Evolutionary conservation across 805 yeast species (phyloP).

Genomic region (Yamadazyma olivae): DNA sequence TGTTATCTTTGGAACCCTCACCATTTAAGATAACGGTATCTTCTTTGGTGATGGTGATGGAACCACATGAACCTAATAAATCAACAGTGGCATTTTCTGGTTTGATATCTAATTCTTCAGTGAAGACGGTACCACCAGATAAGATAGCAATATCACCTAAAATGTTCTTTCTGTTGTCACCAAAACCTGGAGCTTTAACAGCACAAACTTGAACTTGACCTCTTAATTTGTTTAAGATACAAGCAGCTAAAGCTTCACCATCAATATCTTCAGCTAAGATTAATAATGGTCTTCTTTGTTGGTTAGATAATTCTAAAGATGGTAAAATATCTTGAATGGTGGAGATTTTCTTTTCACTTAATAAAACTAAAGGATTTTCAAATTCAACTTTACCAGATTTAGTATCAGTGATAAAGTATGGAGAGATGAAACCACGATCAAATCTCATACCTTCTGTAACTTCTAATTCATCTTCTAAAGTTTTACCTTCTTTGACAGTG

Average conservation of each 20-base stretch:
- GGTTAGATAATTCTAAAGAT: constrained; percentile 88
- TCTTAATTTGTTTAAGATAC: constrained; percentile 93
- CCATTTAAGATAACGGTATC: constrained; percentile 95
- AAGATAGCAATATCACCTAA: constrained; percentile 93
- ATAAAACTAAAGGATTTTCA: constrained; percentile 84
- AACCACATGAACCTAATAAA: constrained; percentile 86
- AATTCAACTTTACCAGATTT: constrained; percentile 92
- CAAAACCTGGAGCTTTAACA: constrained; percentile 98
- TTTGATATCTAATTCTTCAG: constrained; percentile 92
- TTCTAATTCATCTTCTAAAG: constrained; percentile 90
- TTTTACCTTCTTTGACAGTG: constrained; percentile 96
- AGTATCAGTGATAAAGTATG: constrained; percentile 93
- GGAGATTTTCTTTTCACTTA: constrained; percentile 87
- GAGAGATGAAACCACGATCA: constrained; percentile 95
- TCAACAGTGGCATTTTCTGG: constrained; percentile 93
- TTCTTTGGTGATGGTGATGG: constrained; percentile 90
- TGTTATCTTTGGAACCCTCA: constrained; percentile 78
- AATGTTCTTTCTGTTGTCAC: constrained; percentile 96
- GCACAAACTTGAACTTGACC: constrained; percentile 98
- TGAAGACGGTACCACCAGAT: constrained; percentile 88
- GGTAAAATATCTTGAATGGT: constrained; percentile 90
- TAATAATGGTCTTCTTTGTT: constrained; percentile 87
- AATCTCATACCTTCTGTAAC: constrained; percentile 98
- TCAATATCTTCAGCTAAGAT: constrained; percentile 95
- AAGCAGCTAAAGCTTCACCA: constrained; percentile 98